phyloP scores from a whole-genome alignment of 202 grass and related monocot genomes.

The Elaeis oleifera region DNA sequence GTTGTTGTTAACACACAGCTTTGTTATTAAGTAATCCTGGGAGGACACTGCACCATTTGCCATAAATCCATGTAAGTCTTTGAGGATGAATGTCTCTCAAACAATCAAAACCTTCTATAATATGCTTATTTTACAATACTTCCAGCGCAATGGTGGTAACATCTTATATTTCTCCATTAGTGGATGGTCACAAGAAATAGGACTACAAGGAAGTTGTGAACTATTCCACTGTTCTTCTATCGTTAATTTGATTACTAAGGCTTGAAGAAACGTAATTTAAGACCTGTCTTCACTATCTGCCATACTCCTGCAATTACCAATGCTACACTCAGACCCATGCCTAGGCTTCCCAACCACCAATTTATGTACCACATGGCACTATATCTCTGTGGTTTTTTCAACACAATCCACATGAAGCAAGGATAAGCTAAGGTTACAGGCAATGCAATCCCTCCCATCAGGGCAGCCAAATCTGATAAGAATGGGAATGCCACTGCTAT shows the following conservation, averaged over 20 bases:
- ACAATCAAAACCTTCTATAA: too few species aligned
- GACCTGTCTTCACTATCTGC: constrained; percentile 52
- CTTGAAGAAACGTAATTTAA: constrained; percentile 61
- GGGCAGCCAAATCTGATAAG: constrained; percentile 53
- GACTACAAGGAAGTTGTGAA: too few species aligned
- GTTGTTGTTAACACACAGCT: too few species aligned
- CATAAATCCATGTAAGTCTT: too few species aligned
- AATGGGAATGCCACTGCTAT: constrained; percentile 78
- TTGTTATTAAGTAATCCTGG: too few species aligned
- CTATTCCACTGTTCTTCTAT: too few species aligned
- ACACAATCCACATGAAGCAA: constrained; percentile 91
- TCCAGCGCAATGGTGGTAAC: too few species aligned
- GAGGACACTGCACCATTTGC: too few species aligned
- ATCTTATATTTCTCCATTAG: too few species aligned
- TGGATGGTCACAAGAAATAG: too few species aligned
- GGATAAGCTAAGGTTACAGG: constrained; percentile 78
- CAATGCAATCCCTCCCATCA: constrained; percentile 63
- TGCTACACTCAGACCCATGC: constrained; percentile 51
- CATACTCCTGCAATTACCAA: constrained; percentile 54
- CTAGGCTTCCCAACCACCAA: constrained; percentile 62
- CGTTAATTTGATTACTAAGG: constrained; percentile 9
- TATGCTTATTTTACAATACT: too few species aligned
- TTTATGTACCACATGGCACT: constrained; percentile 54
- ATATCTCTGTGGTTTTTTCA: constrained; percentile 58
- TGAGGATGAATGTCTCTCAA: too few species aligned